Base-by-base conservation (phyloP, 2,329 filamentous ascomycete species). In the Calcarisporium arbuscula region DNA sequence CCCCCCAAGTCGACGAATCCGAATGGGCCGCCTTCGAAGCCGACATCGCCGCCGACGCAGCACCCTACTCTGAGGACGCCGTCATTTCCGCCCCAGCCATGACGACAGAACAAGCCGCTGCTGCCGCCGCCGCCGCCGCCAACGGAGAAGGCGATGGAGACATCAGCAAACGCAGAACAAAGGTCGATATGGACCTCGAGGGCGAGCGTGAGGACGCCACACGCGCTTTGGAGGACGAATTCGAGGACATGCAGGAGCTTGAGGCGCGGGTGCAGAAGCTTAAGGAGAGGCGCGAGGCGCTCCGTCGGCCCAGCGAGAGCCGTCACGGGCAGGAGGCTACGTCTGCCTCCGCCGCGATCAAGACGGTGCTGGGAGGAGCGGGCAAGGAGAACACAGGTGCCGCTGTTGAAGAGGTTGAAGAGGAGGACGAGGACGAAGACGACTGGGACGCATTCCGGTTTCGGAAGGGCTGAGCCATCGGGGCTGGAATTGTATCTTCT, bases 11-110 rank as follows among this genome's bases (percentile, higher is more conserved):
- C 8, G 78, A 89, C 53, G 85, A 94, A 51, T 77, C 81, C 35
- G 85, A 92, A 58, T 92, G 85, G 84, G 82, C 85, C 3, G 85
- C 85, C 8, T 94, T 94, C 53, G 82, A 95, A 54, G 83, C 84
- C 4, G 85, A 94, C 35, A 79, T 94, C 36, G 82, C 78, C 14
- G 61, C 64, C 19, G 53, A 64, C 17, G 47, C 55, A 19, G 51
- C 51, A 3, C 49, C 61, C 3, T 58, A 58, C 41, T 49, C 54
- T 16, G 52, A 58, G 27, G 68, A 72, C 38, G 78, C 75, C 6
- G 74, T 78, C 4, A 85, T 87, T 43, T 79, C 73, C 2, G 82
- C 82, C 1, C 77, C 80, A 1, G 81, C 80, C 4, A 65, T 87
- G 52, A 75, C 77, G 3, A 71, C 76, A 1, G 74, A 75, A 5